These are phyloP conservation scores for Sugiyamaella xylanicola DNA, from an alignment of 1,139 yeast genomes.

Conservation along the genomic window DNA sequence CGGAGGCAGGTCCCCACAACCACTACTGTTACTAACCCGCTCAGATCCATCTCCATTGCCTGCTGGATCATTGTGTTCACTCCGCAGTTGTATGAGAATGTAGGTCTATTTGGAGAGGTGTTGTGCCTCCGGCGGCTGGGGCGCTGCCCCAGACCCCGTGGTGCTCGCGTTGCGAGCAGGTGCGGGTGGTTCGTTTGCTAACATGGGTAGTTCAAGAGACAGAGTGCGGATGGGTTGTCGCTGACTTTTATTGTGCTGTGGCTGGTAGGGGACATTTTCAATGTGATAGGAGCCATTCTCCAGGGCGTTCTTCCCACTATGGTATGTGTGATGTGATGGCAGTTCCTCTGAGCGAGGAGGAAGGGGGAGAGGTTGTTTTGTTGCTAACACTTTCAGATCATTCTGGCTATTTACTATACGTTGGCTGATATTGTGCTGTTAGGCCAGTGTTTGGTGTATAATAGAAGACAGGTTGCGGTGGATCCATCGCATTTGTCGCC, in stretches of 20 bases:
- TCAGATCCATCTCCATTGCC: slow-evolving; percentile 78
- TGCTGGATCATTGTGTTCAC: slow-evolving; percentile 98
- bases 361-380: too few species aligned
- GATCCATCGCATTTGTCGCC: slow-evolving; percentile 85
- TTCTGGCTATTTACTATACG: slow-evolving; percentile 88
- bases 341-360: too few species aligned
- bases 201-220: slow-evolving; percentile 56
- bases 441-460: slow-evolving; percentile 77
- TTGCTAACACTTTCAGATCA: slow-evolving; percentile 43
- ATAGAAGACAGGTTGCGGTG: slow-evolving; percentile 46
- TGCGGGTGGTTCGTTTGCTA: background rate
- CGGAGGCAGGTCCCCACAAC: background rate
- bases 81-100: slow-evolving; percentile 91
- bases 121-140: background rate
- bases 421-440: slow-evolving; percentile 82
- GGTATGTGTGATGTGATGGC: slow-evolving; percentile 40
- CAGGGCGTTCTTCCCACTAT: slow-evolving; percentile 92
- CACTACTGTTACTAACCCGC: slow-evolving; percentile 4
- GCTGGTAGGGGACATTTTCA: slow-evolving; percentile 89
- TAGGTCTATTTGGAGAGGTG: slow-evolving; percentile 26
- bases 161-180: background rate
- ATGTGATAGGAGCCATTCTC: slow-evolving; percentile 81
- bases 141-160: background rate
- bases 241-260: slow-evolving; percentile 79
- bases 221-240: slow-evolving; percentile 85